These are phyloP conservation scores for Paramecium biaurelia DNA, from an alignment of 73 alveolate species.

Conservation along the genomic window DNA sequence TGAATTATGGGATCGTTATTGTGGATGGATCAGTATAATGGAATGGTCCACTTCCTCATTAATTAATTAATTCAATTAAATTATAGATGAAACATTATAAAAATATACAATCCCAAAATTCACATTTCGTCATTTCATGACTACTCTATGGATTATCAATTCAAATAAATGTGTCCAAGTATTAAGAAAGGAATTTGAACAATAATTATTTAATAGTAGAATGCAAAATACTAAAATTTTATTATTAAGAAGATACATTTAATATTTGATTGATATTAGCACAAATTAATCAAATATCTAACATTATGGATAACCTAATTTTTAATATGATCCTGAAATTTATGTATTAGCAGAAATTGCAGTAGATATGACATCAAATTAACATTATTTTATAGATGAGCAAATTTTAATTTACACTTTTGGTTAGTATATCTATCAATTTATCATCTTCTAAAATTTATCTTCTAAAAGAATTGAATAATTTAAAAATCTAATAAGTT, in stretches of 20 bases:
- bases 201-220: neutral
- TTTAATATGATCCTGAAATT: neutral
- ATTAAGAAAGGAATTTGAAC: neutral
- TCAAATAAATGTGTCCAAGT: neutral
- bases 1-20: neutral
- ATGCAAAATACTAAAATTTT: neutral
- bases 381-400: neutral
- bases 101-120: neutral
- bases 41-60: neutral
- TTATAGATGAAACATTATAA: neutral
- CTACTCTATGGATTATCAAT: neutral
- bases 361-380: neutral
- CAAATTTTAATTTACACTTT: neutral
- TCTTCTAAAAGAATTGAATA: neutral
- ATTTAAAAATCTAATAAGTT: neutral
- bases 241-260: neutral
- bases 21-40: constrained; percentile 6
- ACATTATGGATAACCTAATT: neutral
- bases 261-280: neutral
- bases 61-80: neutral
- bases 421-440: neutral
- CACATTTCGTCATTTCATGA: neutral
- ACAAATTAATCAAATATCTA: neutral
- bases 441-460: neutral
- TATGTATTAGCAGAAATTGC: neutral